Percentiles rank a stretch among this genome's conserved stretches.
Conservation (phyloP, 1,139 yeast genomes). For the Yamadazyma sp. region DNA sequence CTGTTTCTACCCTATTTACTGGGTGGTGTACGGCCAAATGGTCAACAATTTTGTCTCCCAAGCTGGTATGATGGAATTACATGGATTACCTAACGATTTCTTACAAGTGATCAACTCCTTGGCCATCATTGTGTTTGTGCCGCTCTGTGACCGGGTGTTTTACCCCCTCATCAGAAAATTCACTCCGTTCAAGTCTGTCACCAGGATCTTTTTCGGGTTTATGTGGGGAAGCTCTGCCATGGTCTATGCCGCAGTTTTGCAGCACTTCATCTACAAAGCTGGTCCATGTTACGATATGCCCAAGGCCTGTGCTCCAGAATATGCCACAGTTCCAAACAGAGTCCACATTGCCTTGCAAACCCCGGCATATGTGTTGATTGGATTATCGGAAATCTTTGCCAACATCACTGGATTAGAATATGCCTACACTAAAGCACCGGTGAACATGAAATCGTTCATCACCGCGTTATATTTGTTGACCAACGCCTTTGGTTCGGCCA, state of each 20-base stretch:
- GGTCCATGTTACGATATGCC: conserved; percentile 80
- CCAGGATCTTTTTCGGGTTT: conserved; percentile 77
- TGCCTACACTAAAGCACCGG: conserved; percentile 71
- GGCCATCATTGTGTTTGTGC: conserved; percentile 61
- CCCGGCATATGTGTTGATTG: conserved; percentile 64
- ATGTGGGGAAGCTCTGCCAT: conserved; percentile 67
- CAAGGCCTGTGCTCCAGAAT: conserved; percentile 27
- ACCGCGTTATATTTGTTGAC: conserved; percentile 63
- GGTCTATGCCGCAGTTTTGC: conserved; percentile 80
- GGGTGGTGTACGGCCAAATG: conserved; percentile 72
- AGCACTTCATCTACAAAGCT: conserved; percentile 66
- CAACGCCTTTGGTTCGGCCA: conserved; percentile 66
- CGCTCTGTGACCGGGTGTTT: conserved; percentile 51
- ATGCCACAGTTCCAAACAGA: conserved; percentile 41
- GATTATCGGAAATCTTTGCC: conserved; percentile 63
- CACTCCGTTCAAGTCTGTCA: conserved; percentile 65
- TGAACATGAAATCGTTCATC: conserved; percentile 62
- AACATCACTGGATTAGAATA: conserved; percentile 68
- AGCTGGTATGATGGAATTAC: conserved; percentile 64
- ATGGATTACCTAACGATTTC: conserved; percentile 65
- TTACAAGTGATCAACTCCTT: conserved; percentile 64
- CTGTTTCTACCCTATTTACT: conserved; percentile 59
- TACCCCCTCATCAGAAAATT: conserved; percentile 57
- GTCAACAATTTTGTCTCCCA: conserved; percentile 61
- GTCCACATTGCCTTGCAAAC: conserved; percentile 64